Percentiles rank a stretch among this genome's conserved stretches.
Evolutionary conservation across 768 basidiomycete species (phyloP).

Genomic region (Suillus luteus): DNA sequence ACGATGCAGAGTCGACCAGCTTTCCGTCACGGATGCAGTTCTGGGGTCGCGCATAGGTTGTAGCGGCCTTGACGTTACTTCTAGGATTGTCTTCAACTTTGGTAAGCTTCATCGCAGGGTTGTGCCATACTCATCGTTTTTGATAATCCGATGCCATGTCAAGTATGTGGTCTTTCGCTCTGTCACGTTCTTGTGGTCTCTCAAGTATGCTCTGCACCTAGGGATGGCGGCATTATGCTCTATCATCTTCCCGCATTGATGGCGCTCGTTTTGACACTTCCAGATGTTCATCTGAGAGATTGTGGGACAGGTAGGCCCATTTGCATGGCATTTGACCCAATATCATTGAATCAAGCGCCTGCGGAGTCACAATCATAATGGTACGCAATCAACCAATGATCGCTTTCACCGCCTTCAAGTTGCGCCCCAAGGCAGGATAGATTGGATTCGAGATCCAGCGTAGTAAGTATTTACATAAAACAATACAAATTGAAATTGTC

Average conservation of each 20-base stretch:
- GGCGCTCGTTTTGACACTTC: constrained; percentile 6
- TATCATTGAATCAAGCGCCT: neutral
- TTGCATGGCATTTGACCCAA: neutral
- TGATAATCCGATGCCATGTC: constrained; percentile 6
- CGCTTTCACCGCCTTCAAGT: no score
- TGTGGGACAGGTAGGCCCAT: neutral
- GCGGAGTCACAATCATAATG: constrained; percentile 2
- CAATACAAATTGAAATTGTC: neutral
- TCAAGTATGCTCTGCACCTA: constrained; percentile 7
- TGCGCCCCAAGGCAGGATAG: neutral
- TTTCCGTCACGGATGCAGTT: constrained; percentile 14
- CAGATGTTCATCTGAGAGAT: constrained; percentile 10
- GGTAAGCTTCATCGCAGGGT: constrained; percentile 4
- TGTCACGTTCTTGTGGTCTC: constrained; percentile 8
- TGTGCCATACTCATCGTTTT: constrained; percentile 5
- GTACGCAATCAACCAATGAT: neutral
- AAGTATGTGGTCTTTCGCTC: constrained; percentile 6
- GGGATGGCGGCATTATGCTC: neutral
- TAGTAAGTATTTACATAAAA: neutral
- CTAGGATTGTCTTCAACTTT: constrained; percentile 8
- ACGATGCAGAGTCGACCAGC: constrained; percentile 10
- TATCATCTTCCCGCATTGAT: constrained; percentile 10
- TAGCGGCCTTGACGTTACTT: neutral
- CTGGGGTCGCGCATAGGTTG: constrained; percentile 3
- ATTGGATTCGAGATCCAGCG: neutral